Evolutionary conservation across 768 basidiomycete genomes (phyloP), one percentile per base, ranked within the genome.

Genomic region (Panellus pusillus): DNA sequence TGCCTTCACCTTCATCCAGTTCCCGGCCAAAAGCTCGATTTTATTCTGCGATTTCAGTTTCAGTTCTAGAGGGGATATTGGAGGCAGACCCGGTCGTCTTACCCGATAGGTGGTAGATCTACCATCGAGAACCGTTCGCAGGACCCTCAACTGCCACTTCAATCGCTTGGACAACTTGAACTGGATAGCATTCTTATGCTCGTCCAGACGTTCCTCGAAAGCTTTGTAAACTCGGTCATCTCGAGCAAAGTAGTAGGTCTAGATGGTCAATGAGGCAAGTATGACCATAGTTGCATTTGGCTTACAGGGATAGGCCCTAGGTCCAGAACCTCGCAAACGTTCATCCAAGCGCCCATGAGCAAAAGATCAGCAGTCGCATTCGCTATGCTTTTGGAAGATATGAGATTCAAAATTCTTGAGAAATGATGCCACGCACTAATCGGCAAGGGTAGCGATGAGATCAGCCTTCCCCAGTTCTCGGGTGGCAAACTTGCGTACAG

Each of bases 181-280:
- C 37, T 79, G 74, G 38, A 86, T 80, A 11, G 72, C 71, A 50
- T 61, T 64, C 61, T 75, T 76, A 62, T 81, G 71, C 27, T 65
- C 65, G 36, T 77, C 72, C 19, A 79, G 60, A 31, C 75, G 70
- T 20, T 85, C 80, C 6, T 72, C 71, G 53, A 93, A 89, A 2
- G 84, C 81, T 58, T 79, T 85, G 69, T 87, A 89, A 13, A 91
- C 84, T 32, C 95, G 83, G 57, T 93, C 88, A 68, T 98, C 96
- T 18, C 96, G 82, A 40, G 95, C 96, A 64, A 98, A 98, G 63
- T 88, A 93, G 58, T 89, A 94, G n/a, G 84, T 79, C 91, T 92
- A 47, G 29, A 42, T 29, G 61, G 9, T 18, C 20, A 31, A 55
- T 37, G 31, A n/a, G 24, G 47, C 19, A 17, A 37, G 31, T n/a